These are phyloP conservation scores for Sclerotinia glacialis DNA, from an alignment of 2,329 filamentous ascomycete species.

Conservation along the genomic window DNA sequence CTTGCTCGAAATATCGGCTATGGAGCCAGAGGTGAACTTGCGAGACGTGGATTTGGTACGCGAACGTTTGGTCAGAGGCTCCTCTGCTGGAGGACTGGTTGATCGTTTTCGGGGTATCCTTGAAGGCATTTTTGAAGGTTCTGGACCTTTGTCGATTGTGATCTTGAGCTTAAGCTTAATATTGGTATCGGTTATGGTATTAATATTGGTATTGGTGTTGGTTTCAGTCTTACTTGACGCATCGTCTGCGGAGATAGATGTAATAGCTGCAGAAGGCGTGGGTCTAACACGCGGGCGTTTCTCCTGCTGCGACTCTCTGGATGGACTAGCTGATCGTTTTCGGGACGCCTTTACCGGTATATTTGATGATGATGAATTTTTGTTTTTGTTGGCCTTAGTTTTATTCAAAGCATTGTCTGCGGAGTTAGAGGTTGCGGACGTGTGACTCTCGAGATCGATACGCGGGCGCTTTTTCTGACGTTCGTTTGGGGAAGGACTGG, in stretches of 20 bases:
- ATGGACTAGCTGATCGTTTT: background rate
- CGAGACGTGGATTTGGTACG: background rate
- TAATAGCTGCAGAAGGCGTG: background rate
- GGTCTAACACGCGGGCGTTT: background rate
- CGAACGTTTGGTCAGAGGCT: background rate
- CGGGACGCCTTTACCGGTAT: background rate
- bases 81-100: background rate
- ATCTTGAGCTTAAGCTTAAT: no score
- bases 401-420: background rate
- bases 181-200: background rate
- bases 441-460: background rate
- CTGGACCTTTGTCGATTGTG: background rate
- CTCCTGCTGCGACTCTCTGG: background rate
- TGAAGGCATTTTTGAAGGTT: background rate
- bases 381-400: background rate
- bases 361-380: background rate
- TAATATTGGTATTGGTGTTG: background rate
- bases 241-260: background rate
- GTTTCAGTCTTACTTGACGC: background rate
- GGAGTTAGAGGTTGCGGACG: background rate
- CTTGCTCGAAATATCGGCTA: background rate
- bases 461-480: background rate
- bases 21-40: background rate
- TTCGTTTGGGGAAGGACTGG: background rate
- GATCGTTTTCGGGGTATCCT: background rate